Base-by-base conservation (phyloP, 768 basidiomycete genomes). In the Panus rudis region DNA sequence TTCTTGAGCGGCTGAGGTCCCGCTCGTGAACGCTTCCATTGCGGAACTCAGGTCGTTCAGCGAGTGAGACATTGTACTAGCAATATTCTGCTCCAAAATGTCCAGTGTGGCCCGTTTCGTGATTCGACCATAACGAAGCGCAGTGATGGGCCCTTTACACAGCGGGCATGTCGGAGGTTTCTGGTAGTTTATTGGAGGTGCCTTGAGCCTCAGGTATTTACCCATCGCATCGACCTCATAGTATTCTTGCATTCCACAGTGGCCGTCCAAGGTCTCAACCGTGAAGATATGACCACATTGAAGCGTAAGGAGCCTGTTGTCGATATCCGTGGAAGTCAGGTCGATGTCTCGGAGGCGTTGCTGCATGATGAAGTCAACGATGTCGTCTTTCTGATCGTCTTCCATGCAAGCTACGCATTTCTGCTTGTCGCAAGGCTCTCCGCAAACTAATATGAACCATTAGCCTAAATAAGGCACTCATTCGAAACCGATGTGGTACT, bases 181-280 rank as follows among this genome's bases (percentile, higher is more conserved):
- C 50, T 60, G 55, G 53, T 63, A 69, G 6, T 62, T 65, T 13
- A 45, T 32, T 5, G 65, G 59, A 1, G 78, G 78, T 6, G 68
- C 59, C 31, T 57, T 53, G 20, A 78, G 57, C 4, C 68, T 67
- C 11, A 54, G n/a, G 73, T 74, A 82, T 26, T 40, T 57, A 6
- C 67, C 71, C 10, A 66, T 52, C 12, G 1, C 52, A 40, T 68
- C 60, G 39, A 57, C 53, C 1, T 43, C 49, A 54, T 86, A 86
- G 52, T 71, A 80, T 3, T 73, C 68, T 0, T 39, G 35, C 59
- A 86, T 65, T 12, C 61, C 53, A 48, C 73, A 77, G 32, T 69
- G 63, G 0, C 81, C 83, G 49, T 87, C 84, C 16, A 87, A 65
- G 0, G 80, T 81, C 55, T 82, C 82, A 13, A 83, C 73, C 0